These are phyloP conservation scores for Cladorrhinum sp. DNA, from an alignment of 2,329 filamentous ascomycete genomes.

Conservation along the genomic window DNA sequence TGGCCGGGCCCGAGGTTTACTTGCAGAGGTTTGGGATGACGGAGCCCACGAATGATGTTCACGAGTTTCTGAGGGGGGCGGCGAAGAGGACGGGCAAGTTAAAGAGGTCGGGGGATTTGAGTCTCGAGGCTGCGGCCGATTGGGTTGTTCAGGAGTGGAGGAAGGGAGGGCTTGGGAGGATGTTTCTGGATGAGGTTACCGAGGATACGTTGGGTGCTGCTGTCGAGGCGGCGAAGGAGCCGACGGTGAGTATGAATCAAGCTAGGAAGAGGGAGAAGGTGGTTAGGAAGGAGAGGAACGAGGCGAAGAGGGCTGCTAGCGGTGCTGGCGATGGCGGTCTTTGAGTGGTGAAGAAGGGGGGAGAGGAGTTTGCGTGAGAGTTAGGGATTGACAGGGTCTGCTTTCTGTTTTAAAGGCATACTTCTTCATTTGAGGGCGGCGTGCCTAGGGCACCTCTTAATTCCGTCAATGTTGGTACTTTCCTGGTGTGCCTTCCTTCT, in stretches of 20 bases:
- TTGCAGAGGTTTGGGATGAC: constrained; percentile 43
- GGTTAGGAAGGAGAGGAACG: constrained; percentile 41
- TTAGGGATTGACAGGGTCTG: no score
- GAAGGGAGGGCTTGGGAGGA: constrained; percentile 68
- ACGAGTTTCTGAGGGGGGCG: constrained; percentile 65
- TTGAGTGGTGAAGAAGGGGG: no score
- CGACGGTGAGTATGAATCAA: constrained; percentile 61
- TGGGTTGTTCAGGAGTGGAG: constrained; percentile 84
- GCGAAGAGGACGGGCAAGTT: constrained; percentile 74
- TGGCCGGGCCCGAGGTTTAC: constrained; percentile 58
- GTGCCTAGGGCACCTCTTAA: no score
- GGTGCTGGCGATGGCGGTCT: no score
- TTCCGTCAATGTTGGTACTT: no score
- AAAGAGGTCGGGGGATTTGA: constrained; percentile 66
- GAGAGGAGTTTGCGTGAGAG: no score
- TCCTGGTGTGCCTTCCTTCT: no score
- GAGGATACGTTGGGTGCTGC: constrained; percentile 54
- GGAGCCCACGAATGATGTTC: constrained; percentile 79
- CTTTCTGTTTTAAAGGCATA: no score
- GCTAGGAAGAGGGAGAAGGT: constrained; percentile 66
- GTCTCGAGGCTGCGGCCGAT: constrained; percentile 69
- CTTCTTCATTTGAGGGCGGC: no score
- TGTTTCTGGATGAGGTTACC: constrained; percentile 74
- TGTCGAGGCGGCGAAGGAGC: constrained; percentile 45
- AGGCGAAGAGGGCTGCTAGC: constrained; percentile 28